Conservation (phyloP, 2,329 filamentous ascomycete genomes). For the Macrophomina phaseolina region DNA sequence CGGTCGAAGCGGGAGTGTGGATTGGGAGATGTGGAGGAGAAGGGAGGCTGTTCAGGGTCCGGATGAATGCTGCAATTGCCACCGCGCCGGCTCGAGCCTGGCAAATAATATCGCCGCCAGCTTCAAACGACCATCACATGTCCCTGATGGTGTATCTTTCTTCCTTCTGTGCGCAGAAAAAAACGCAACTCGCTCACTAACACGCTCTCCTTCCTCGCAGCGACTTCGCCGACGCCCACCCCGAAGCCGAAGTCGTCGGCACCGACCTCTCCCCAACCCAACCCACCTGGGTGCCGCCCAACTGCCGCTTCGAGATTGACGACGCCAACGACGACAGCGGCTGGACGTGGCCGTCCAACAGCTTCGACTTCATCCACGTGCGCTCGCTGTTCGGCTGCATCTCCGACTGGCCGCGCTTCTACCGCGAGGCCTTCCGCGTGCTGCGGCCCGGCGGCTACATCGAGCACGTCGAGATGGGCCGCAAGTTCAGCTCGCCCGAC, state of each 20-base stretch:
- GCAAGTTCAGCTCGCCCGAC: constrained; percentile 35
- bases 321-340: constrained; percentile 42
- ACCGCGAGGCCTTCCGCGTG: constrained; percentile 33
- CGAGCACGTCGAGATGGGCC: constrained; percentile 38
- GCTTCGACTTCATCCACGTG: constrained; percentile 53
- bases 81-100: too few species aligned
- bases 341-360: constrained; percentile 42
- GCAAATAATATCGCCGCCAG: too few species aligned
- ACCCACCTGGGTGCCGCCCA: constrained; percentile 51
- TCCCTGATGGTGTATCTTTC: too few species aligned
- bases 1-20: too few species aligned
- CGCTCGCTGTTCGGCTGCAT: constrained; percentile 34
- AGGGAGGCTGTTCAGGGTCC: too few species aligned
- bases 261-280: constrained; percentile 53
- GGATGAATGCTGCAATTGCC: too few species aligned
- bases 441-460: constrained; percentile 36
- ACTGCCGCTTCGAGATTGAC: constrained; percentile 55
- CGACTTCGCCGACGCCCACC: constrained; percentile 34
- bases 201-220: not conserved
- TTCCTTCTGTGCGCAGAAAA: too few species aligned
- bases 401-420: constrained; percentile 35
- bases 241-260: constrained; percentile 51
- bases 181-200: not conserved
- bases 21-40: too few species aligned
- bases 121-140: too few species aligned